Conservation (phyloP, 2,329 filamentous ascomycete species). For the Pseudopithomyces maydicus region DNA sequence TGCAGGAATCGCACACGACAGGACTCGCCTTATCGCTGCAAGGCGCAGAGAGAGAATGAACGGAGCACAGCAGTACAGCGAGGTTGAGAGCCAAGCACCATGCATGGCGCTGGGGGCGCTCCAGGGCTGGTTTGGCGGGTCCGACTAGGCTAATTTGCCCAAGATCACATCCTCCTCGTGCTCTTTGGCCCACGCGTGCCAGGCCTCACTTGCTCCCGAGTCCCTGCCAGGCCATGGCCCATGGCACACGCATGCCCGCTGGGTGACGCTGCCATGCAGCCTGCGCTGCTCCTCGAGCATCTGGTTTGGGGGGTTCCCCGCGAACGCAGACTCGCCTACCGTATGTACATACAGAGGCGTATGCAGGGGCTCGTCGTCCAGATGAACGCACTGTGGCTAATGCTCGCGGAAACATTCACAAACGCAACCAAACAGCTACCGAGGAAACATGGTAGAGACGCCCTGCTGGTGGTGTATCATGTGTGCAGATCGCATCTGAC, state of each 20-base stretch:
- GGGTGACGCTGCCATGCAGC: neutral
- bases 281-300: neutral
- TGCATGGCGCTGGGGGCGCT: neutral
- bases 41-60: conserved; percentile 17
- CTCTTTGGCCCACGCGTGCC: neutral
- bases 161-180: conserved; percentile 6
- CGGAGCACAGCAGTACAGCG: conserved; percentile 24
- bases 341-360: neutral
- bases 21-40: conserved; percentile 17
- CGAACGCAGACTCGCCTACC: no score
- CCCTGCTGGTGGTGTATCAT: neutral
- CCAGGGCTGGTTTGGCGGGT: neutral
- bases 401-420: neutral
- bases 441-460: no score
- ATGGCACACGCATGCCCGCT: no score
- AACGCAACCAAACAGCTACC: neutral
- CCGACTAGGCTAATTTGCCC: conserved; percentile 1
- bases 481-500: no score
- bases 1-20: conserved; percentile 11
- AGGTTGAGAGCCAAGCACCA: conserved; percentile 11
- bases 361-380: no score
- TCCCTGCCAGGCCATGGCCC: neutral
- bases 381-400: neutral
- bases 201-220: neutral
- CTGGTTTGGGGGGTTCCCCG: no score